Evolutionary conservation across 345 rosid species (phyloP).

Genomic region (Populus tremula): DNA sequence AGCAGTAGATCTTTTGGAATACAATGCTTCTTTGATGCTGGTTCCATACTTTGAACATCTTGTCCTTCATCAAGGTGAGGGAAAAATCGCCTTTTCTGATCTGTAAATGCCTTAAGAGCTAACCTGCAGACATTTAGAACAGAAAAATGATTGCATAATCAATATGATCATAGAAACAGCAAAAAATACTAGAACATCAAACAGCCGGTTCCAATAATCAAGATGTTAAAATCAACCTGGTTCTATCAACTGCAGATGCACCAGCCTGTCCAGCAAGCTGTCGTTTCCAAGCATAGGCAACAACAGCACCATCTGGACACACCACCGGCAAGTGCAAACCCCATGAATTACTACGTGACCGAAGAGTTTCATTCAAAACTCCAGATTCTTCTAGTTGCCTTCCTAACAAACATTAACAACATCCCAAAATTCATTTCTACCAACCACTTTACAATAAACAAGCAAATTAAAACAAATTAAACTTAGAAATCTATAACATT

Average conservation of each 20-base stretch:
- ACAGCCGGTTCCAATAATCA: neutral
- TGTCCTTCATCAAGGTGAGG: slow-evolving; percentile 76
- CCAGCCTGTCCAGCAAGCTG: slow-evolving; percentile 99
- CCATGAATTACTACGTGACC: slow-evolving; percentile 81
- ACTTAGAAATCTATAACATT: too few species aligned
- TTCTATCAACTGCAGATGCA: slow-evolving; percentile 96
- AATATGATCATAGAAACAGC: neutral
- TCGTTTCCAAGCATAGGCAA: slow-evolving; percentile 96
- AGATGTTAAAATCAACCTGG: slow-evolving; percentile 47
- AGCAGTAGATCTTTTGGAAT: slow-evolving; percentile 31
- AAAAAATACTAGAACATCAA: neutral
- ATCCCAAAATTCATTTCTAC: slow-evolving; percentile 3
- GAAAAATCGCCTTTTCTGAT: slow-evolving; percentile 84
- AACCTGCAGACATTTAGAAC: slow-evolving; percentile 46
- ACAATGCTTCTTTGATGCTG: slow-evolving; percentile 50
- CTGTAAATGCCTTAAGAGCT: slow-evolving; percentile 92
- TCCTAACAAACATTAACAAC: slow-evolving; percentile 41
- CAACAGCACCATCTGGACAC: slow-evolving; percentile 96
- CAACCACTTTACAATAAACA: neutral
- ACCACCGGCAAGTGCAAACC: slow-evolving; percentile 93
- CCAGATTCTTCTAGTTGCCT: slow-evolving; percentile 86
- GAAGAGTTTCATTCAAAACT: slow-evolving; percentile 70
- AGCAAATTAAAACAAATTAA: neutral
- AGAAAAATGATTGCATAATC: neutral
- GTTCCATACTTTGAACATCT: slow-evolving; percentile 37